A percentile compares a stretch with the other conserved stretches of the same genome.
Evolutionary conservation across 352 stramenopile species (phyloP).

Genomic region (Globisporangium acanthophoron): DNA sequence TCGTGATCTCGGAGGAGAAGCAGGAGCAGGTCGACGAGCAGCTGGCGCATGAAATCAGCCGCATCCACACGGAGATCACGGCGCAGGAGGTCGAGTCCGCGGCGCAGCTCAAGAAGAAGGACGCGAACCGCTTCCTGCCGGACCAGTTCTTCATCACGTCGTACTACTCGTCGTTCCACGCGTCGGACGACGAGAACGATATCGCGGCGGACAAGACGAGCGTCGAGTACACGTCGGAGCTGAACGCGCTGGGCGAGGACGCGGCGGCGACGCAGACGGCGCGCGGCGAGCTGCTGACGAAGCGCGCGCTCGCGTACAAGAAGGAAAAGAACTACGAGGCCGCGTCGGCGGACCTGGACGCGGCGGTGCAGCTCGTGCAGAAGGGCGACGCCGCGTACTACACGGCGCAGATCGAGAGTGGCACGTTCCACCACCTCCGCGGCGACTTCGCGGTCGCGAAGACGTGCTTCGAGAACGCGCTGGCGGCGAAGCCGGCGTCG

Average conservation of each 20-base stretch:
- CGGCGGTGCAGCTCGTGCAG: constrained; percentile 40
- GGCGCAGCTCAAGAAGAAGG: constrained; percentile 47
- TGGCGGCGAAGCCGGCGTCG: constrained; percentile 58
- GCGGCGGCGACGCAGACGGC: constrained; percentile 21
- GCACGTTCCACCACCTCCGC: constrained; percentile 70
- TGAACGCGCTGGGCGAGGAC: constrained; percentile 28
- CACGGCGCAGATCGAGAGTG: constrained; percentile 71
- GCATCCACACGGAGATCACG: constrained; percentile 71
- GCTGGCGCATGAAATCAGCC: constrained; percentile 65
- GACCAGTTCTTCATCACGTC: constrained; percentile 83
- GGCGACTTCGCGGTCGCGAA: constrained; percentile 66
- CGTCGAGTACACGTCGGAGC: constrained; percentile 47
- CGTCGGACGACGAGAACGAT: constrained; percentile 72
- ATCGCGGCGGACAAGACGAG: constrained; percentile 46
- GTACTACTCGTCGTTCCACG: constrained; percentile 85
- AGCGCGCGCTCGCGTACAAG: constrained; percentile 59
- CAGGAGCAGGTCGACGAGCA: constrained; percentile 68
- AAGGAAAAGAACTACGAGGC: constrained; percentile 62
- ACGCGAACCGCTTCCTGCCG: constrained; percentile 53
- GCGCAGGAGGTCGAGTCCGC: constrained; percentile 55
- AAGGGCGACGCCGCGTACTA: constrained; percentile 53
- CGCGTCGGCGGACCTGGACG: constrained; percentile 54
- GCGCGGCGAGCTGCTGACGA: constrained; percentile 50
- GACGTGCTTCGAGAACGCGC: constrained; percentile 60
- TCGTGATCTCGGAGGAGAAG: constrained; percentile 77